phyloP scores from a whole-genome alignment of 2,329 filamentous ascomycete genomes.

The Periconia macrospinosa region DNA sequence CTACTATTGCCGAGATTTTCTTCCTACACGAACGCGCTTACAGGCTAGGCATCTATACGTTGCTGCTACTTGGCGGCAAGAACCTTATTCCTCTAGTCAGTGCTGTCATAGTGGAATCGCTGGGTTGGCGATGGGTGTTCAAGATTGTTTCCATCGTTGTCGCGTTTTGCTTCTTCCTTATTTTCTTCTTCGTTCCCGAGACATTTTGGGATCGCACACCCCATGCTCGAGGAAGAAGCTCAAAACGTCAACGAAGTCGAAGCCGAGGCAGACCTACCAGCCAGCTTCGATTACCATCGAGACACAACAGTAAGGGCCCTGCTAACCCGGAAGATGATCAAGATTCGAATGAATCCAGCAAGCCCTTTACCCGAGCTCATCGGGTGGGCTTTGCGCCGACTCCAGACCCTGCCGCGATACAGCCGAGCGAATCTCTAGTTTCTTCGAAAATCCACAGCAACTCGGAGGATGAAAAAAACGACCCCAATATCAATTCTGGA shows the following conservation, averaged over 20 bases:
- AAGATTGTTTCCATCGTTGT: slow-evolving; percentile 80
- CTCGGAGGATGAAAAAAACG: slow-evolving; percentile 1
- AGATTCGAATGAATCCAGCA: neutral
- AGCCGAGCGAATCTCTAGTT: neutral
- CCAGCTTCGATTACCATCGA: slow-evolving; percentile 22
- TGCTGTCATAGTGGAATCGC: slow-evolving; percentile 75
- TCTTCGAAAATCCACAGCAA: neutral
- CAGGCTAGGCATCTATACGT: slow-evolving; percentile 88
- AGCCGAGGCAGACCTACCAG: slow-evolving; percentile 33
- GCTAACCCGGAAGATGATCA: neutral
- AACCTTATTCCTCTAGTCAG: slow-evolving; percentile 87
- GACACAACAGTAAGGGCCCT: slow-evolving; percentile 1
- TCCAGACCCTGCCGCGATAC: slow-evolving; percentile 7
- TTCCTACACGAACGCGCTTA: slow-evolving; percentile 94
- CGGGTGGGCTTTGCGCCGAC: slow-evolving; percentile 62
- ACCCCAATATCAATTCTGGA: neutral
- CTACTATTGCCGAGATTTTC: slow-evolving; percentile 94
- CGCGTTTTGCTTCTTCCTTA: slow-evolving; percentile 66
- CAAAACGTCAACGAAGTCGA: slow-evolving; percentile 29
- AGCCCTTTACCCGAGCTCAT: slow-evolving; percentile 32
- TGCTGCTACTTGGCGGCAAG: slow-evolving; percentile 86
- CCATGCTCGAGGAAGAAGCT: slow-evolving; percentile 45
- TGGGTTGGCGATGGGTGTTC: slow-evolving; percentile 90
- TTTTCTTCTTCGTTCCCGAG: slow-evolving; percentile 92
- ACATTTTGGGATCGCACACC: slow-evolving; percentile 94